Evolutionary conservation across 371 early-diverging fungal genomes (phyloP).

Genomic region (Conidiobolus coronatus): DNA sequence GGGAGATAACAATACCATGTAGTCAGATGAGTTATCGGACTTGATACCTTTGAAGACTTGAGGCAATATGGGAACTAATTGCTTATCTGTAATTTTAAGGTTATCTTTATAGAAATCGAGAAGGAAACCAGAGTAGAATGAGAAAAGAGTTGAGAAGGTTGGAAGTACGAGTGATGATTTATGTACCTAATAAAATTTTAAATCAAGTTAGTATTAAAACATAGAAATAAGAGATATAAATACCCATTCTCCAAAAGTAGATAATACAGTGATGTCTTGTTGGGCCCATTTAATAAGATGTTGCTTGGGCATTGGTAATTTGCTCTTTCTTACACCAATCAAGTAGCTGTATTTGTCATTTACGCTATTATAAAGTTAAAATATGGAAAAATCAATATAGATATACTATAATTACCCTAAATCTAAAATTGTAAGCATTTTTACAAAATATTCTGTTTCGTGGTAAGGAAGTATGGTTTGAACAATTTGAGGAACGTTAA

Average conservation of each 20-base stretch:
- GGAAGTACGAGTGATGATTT: no score
- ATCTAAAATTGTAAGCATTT: conserved; percentile 43
- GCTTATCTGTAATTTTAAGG: no score
- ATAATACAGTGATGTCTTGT: not conserved
- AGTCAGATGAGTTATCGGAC: no score
- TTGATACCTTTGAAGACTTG: no score
- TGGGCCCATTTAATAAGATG: not conserved
- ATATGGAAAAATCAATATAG: not conserved
- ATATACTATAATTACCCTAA: conserved; percentile 18
- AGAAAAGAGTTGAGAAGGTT: no score
- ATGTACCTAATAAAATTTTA: not conserved
- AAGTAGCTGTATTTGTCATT: conserved; percentile 12
- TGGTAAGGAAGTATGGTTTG: conserved; percentile 75
- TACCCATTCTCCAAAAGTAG: not conserved
- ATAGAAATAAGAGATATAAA: not conserved
- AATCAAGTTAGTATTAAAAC: not conserved
- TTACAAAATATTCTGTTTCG: conserved; percentile 66
- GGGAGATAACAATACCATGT: no score
- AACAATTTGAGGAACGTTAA: conserved; percentile 58
- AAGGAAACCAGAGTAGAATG: no score
- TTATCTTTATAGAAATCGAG: no score
- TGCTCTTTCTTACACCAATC: conserved; percentile 2
- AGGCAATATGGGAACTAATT: no score
- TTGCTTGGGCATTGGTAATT: not conserved
- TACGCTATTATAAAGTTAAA: not conserved